These are phyloP conservation scores for Ceratobasidium sp. DNA, from an alignment of 1,284 basidiomycete genomes.

Conservation along the genomic window DNA sequence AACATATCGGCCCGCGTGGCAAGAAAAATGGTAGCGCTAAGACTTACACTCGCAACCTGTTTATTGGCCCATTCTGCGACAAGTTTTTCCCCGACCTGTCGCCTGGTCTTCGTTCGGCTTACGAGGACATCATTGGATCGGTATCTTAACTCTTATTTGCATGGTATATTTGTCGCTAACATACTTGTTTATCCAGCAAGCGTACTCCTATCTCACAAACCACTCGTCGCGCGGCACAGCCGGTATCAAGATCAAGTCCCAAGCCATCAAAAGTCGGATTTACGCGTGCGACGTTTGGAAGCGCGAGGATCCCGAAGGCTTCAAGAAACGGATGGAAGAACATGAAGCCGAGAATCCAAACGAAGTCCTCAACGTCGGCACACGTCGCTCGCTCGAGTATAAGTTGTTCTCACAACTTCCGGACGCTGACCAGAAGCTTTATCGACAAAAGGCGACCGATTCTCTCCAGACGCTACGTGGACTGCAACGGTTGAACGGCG, in stretches of 20 bases:
- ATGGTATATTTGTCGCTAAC: no score
- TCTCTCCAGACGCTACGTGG: background rate
- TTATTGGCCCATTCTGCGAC: slow-evolving; percentile 9
- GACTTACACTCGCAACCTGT: background rate
- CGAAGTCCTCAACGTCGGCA: background rate
- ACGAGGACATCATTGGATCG: background rate
- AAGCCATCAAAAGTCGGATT: background rate
- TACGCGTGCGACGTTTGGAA: slow-evolving; percentile 7
- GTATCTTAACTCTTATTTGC: no score
- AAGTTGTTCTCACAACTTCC: background rate
- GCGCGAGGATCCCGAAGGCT: background rate
- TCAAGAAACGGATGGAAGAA: background rate
- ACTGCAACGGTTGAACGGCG: background rate
- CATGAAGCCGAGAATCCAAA: background rate
- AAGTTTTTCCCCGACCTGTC: background rate
- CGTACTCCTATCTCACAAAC: no score
- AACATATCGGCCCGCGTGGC: background rate
- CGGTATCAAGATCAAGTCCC: background rate
- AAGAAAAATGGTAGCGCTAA: background rate
- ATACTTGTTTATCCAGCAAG: no score
- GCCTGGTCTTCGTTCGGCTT: no score
- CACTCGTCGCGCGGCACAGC: background rate
- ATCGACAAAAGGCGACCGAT: background rate
- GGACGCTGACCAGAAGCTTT: background rate
- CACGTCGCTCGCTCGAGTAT: slow-evolving; percentile 4